Evolutionary conservation across 768 basidiomycete genomes (phyloP).

Genomic region (Mycena albidolilacea): DNA sequence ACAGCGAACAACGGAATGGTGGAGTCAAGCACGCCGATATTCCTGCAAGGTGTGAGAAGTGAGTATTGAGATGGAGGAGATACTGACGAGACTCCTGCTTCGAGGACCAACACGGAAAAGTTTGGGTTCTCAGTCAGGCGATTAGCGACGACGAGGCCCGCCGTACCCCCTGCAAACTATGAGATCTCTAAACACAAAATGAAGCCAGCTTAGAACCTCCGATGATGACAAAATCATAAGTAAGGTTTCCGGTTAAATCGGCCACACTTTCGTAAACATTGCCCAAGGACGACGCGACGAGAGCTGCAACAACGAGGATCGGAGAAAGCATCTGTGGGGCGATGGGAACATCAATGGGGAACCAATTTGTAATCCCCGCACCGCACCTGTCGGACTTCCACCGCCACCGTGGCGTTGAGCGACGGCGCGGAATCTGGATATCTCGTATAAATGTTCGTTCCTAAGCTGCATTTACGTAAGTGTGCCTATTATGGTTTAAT

Average conservation of each 20-base stretch:
- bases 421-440: too few relatives aligned
- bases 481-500: too few relatives aligned
- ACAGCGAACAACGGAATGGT: slow-evolving; percentile 5
- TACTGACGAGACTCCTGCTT: too few relatives aligned
- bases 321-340: slow-evolving; percentile 5
- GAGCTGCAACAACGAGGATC: not conserved
- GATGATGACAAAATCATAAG: slow-evolving; percentile 12
- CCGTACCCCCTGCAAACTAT: too few relatives aligned
- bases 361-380: too few relatives aligned
- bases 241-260: slow-evolving; percentile 1
- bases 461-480: too few relatives aligned
- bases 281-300: not conserved
- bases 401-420: too few relatives aligned
- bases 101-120: too few relatives aligned
- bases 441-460: too few relatives aligned
- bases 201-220: slow-evolving; percentile 7
- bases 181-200: too few relatives aligned
- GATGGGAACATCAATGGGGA: not conserved
- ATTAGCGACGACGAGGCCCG: not conserved
- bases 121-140: too few relatives aligned
- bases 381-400: too few relatives aligned
- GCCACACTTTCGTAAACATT: not conserved
- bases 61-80: not conserved
- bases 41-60: not conserved
- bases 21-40: slow-evolving; percentile 16